Base-by-base conservation (phyloP, 1,284 basidiomycete genomes). In the Irpex sp. region DNA sequence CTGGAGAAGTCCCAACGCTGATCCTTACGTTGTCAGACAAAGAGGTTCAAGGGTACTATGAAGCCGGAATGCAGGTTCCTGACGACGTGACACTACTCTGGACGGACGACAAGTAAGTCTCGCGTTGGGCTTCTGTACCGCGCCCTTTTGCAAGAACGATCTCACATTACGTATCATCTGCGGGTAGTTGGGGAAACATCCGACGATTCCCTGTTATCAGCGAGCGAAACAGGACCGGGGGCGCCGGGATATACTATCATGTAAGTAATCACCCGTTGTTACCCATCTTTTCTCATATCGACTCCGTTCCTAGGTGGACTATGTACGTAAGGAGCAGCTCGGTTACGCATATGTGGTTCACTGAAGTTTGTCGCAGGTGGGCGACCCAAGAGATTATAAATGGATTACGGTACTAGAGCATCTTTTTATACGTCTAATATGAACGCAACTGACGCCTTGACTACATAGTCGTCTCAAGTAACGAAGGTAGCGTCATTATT, bases 221-320 rank as follows among this genome's bases (percentile, higher is more conserved):
- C 36, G 84, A 87, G 68, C 78, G 81, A 4, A 83, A 84, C 65
- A 74, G 85, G 40, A 79, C 81, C 0, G 88, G 87, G 40, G 87
- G 86, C 49, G 85, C 86, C 40, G 87, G 86, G 55, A 82, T 89
- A 1, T 89, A 89, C 70, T 89, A 88, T 71, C 87, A 88, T 70
- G 84, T 85, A 62, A 67, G 81, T 60, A 26, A 26, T 26, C 3
- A 26, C 26, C 4, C 5, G 3, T 9, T 13, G 40, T 57, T 62
- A n/a, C 51, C 47, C 58, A 7, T 48, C 4, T 37, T 17, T 54
- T 38, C 15, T 7, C 48, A 37, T 55, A 57, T 61, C 3, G 19
- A 47, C 21, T 58, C 15, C 8, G 15, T 38, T 26, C 15, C 2
- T 48, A 70, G 62, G 61, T 60, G 48, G 64, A 73, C 70, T 75